These are phyloP conservation scores for Hypoxylon sp. DNA, from an alignment of 2,329 filamentous ascomycete species.

Conservation along the genomic window DNA sequence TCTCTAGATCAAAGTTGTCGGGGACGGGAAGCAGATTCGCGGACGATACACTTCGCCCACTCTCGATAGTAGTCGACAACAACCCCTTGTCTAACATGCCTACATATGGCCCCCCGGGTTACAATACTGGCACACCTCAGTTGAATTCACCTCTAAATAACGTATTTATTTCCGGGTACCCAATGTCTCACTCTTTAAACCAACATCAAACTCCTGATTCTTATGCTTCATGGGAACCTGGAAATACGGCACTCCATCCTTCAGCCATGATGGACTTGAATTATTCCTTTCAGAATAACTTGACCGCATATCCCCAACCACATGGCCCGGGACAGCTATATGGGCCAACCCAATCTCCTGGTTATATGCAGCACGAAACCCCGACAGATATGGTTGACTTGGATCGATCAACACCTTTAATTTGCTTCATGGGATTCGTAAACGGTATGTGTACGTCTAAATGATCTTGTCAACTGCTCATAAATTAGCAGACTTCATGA, in stretches of 20 bases:
- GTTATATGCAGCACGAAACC: not conserved
- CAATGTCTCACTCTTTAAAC: not conserved
- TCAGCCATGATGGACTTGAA: not conserved
- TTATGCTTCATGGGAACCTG: not conserved
- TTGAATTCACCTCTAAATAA: not conserved
- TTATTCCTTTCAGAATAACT: not conserved
- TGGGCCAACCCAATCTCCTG: not conserved
- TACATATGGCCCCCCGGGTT: not conserved
- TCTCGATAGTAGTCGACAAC: constrained; percentile 13
- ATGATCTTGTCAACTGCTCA: constrained; percentile 13
- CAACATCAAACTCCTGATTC: not conserved
- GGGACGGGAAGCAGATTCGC: constrained; percentile 33
- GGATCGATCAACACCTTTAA: constrained; percentile 12
- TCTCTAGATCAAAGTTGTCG: constrained; percentile 12
- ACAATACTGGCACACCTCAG: not conserved
- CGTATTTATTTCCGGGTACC: constrained; percentile 1
- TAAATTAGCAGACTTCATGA: constrained; percentile 25
- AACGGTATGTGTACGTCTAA: constrained; percentile 21
- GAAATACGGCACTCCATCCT: not conserved
- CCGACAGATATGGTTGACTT: not conserved
- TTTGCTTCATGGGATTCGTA: constrained; percentile 33
- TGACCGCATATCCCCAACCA: not conserved
- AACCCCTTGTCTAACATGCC: constrained; percentile 18
- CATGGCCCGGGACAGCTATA: constrained; percentile 1
- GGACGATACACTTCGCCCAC: constrained; percentile 13